Conservation (phyloP, 495 filamentous ascomycete species). For the Aspergillus kassunensis region DNA sequence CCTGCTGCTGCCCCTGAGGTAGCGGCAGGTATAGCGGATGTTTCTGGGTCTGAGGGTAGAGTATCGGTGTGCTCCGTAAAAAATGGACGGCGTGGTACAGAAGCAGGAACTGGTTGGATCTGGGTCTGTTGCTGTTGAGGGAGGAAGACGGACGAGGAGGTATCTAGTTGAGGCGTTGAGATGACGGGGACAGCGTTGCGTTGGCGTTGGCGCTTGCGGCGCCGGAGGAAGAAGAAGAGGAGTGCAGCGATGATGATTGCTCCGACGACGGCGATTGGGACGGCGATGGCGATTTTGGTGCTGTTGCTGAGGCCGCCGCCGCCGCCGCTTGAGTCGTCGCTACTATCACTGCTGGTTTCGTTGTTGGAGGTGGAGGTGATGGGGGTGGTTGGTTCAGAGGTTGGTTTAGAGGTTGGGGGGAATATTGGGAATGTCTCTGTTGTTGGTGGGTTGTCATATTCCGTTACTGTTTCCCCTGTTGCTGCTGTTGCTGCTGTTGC, state of each 20-base stretch:
- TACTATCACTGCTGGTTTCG: neutral
- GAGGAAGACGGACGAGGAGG: neutral
- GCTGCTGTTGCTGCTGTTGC: slow-evolving; percentile 1
- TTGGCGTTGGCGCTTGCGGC: slow-evolving; percentile 14
- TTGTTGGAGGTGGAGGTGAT: neutral
- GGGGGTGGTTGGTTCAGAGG: neutral
- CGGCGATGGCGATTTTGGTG: slow-evolving; percentile 36
- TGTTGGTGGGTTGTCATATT: neutral
- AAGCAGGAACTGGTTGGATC: neutral
- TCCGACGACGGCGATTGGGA: slow-evolving; percentile 35
- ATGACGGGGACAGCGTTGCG: slow-evolving; percentile 3
- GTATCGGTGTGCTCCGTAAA: slow-evolving; percentile 1
- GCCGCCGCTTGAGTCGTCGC: neutral
- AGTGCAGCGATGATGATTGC: slow-evolving; percentile 22
- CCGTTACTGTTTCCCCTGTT: slow-evolving; percentile 3
- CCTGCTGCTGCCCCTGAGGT: neutral
- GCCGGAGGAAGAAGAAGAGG: slow-evolving; percentile 24
- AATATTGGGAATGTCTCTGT: neutral
- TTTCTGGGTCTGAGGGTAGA: neutral
- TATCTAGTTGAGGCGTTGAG: slow-evolving; percentile 14
- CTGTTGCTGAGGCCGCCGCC: slow-evolving; percentile 15
- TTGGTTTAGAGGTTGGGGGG: neutral
- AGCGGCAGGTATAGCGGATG: neutral
- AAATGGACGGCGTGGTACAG: neutral
- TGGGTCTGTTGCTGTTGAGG: neutral